phyloP scores from a whole-genome alignment of 2,329 filamentous ascomycete species.

The Sarocladiaceae sp. region DNA sequence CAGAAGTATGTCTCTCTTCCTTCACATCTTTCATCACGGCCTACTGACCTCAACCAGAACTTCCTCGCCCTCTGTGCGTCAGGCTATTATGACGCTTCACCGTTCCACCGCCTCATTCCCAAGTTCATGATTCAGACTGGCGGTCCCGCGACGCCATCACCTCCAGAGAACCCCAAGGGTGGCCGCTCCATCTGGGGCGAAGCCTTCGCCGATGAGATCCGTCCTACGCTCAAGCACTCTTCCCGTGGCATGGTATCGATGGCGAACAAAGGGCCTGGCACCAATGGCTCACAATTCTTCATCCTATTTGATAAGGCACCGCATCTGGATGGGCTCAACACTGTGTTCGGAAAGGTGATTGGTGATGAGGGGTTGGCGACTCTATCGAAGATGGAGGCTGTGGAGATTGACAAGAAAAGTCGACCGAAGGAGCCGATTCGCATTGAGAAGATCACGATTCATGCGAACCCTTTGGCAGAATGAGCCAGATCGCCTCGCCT shows the following conservation, averaged over 20 bases:
- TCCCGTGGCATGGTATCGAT: conserved; percentile 68
- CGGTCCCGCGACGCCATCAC: conserved; percentile 49
- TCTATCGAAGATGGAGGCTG: conserved; percentile 65
- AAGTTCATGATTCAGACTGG: conserved; percentile 79
- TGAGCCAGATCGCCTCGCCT: conserved; percentile 25
- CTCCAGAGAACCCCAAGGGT: conserved; percentile 58
- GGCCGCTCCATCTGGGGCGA: conserved; percentile 70
- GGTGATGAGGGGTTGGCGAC: conserved; percentile 61
- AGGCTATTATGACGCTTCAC: conserved; percentile 68
- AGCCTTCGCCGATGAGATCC: conserved; percentile 77
- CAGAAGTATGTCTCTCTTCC: conserved; percentile 56
- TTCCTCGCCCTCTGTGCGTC: conserved; percentile 84
- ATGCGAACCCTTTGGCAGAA: conserved; percentile 73
- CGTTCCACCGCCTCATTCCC: conserved; percentile 77
- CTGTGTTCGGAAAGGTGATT: conserved; percentile 73
- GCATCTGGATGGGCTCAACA: conserved; percentile 80
- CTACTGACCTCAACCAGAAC: conserved; percentile 49
- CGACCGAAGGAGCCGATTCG: conserved; percentile 62
- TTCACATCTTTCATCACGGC: neutral
- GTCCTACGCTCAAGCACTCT: conserved; percentile 64
- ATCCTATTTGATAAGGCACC: conserved; percentile 72
- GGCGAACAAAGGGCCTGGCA: conserved; percentile 72
- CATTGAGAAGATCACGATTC: conserved; percentile 68
- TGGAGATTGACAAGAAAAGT: conserved; percentile 75
- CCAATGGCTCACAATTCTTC: conserved; percentile 80